Base-by-base conservation (phyloP, 768 basidiomycete species). In the Termitomyces sp. region DNA sequence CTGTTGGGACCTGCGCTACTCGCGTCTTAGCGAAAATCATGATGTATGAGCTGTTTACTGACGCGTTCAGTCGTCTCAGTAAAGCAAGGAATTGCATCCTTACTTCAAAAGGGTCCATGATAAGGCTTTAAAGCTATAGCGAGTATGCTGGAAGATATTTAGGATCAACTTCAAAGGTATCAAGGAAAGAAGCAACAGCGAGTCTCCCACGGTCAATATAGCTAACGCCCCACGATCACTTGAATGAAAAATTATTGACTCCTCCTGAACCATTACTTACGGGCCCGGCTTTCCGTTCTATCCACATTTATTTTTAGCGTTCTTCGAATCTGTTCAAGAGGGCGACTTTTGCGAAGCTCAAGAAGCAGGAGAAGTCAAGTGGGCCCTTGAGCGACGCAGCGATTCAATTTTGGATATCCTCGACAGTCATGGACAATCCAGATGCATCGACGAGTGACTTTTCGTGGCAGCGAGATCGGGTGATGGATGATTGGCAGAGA, bases 61-160 rank as follows among this genome's bases (percentile, higher is more conserved):
- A 89, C 78, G 89, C 89, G 62, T 84, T 86, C 42, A 91, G 77
- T 59, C 80, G 76, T 46, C 79, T 74, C 45, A 91, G 71, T 33
- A 84, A 75, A 17, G 76, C 69, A 1, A 89, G 72, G 67, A 91
- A 89, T 60, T 88, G 85, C 76, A 91, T 84, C 56, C 87, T 78
- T 30, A 85, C 84, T 78, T 86, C 85, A 62, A 86, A 86, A 0
- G 84, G 84, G 63, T 86, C 84, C 83, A 84, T 33, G n/a, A 37
- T 30, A 14, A 15, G 30, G 14, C 12, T 15, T 23, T 33, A 12
- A 41, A 50, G 35, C 21, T 28, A 35, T 21, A 17, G 37, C 11
- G 35, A 37, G 35, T 10, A 33, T 33, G 31, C 9, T 33, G 8
- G 4, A 8, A 30, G 30, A 30, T 30, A 30, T 30, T 33, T 33